Evolutionary conservation across 1,284 basidiomycete genomes (phyloP), one percentile per base, ranked within the genome.

Genomic region (Leccinum colubrinum): DNA sequence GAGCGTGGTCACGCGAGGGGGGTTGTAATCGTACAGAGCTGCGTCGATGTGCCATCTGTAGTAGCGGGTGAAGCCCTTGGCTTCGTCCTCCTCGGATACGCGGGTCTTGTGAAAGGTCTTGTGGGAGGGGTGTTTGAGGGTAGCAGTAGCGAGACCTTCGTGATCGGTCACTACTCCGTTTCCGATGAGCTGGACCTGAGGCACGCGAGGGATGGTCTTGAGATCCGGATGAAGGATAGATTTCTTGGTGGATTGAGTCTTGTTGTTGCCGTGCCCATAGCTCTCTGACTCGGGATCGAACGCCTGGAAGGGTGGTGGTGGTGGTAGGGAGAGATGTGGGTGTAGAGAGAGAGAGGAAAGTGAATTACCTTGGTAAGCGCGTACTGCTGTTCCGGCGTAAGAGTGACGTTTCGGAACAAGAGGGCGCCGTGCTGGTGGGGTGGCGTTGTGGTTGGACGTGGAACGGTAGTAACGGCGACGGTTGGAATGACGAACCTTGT

Each of bases 11-110:
- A 94, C 94, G 67, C 84, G 88, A 3, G 95, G 95, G n/a, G 93
- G 93, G 22, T 86, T 85, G 25, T 94, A 84, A 64, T 92, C 87
- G 75, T 97, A 97, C 27, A 97, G 77, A 0, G 95, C 95, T 1
- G 95, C 95, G 70, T 97, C 95, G 74, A 97, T 96, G 77, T 97
- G 94, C 93, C 94, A 95, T 59, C 93, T 83, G 74, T 95, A 95
- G 81, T 93, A 96, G 33, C 94, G 85, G 11, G 94, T 96, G 51
- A 81, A 76, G 27, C 92, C 92, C 59, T 83, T 82, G 9, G 78
- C 84, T 68, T 92, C 90, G 65, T 97, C 94, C 67, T 90, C 91
- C 2, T 83, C 80, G 3, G 87, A 86, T 30, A 95, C 82, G n/a
- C 78, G 78, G 37, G 88, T 88, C 78, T 93, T 93, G 81, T 97